Base-by-base conservation (phyloP, 306 rosid genomes). In the Vigna hirtella region DNA sequence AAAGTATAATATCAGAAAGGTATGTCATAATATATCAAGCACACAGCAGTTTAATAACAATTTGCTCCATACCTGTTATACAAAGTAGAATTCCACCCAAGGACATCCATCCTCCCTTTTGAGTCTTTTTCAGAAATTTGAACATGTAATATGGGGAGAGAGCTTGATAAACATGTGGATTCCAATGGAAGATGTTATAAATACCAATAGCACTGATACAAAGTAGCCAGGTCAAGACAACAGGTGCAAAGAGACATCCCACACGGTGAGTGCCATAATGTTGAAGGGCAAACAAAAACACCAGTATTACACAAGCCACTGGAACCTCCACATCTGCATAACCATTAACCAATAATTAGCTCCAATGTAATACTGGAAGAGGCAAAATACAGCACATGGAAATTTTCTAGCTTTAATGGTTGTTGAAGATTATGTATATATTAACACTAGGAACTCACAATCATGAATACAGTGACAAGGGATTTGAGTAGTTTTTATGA, bases 111-210 rank as follows among this genome's bases (percentile, higher is more conserved):
- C 98, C 98, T 70, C 89, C 85, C 70, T 83, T 83, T 86, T 81
- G 92, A 9, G 98, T 94, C 82, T 94, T 94, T 45, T 83, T 94
- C 56, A 94, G 83, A 82, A 94, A 94, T 52, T 92, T 92, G 84
- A 88, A 88, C 98, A 94, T 94, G 87, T 94, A 92, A 67, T 92
- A 90, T 40, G 98, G 98, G 48, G 96, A 92, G 78, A 94, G 91
- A 77, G 98, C 98, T 89, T 87, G 77, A 73, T 92, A 94, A 58
- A 94, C 96, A 67, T 89, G 89, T 14, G 92, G 98, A 78, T 94
- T 94, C 98, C 98, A 94, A 15, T 89, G 85, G 70, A 92, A 53
- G 81, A 94, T 94, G 55, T 94, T 94, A 79, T 94, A 92, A 63
- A 87, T 53, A 30, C 98, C 98, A 73, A 92, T 94, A 53, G 93